phyloP scores from a whole-genome alignment of 2,329 filamentous ascomycete genomes.

The Ophiostoma tasmaniense region DNA sequence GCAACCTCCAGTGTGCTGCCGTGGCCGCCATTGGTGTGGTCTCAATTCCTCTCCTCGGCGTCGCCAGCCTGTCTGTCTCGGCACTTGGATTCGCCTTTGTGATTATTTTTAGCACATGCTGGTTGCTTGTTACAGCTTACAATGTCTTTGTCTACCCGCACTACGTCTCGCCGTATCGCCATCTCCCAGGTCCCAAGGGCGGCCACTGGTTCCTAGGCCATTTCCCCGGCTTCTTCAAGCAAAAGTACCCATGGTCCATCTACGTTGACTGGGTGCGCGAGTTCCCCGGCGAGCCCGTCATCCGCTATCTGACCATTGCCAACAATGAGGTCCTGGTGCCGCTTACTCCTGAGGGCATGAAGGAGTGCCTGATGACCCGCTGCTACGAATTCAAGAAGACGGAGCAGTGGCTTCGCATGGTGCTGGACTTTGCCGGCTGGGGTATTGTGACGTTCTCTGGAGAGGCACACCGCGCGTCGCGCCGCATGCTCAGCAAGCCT shows the following conservation, averaged over 20 bases:
- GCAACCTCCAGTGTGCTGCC: conserved; percentile 6
- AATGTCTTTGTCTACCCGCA: conserved; percentile 35
- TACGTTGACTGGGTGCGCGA: conserved; percentile 17
- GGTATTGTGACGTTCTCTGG: conserved; percentile 15
- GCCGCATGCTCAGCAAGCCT: conserved; percentile 20
- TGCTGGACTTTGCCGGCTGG: conserved; percentile 22
- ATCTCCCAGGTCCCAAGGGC: conserved; percentile 35
- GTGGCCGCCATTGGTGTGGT: not conserved
- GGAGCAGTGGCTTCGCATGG: conserved; percentile 26
- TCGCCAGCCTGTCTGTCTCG: not conserved
- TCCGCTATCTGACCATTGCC: conserved; percentile 31
- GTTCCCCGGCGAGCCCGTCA: conserved; percentile 27
- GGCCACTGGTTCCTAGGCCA: conserved; percentile 19
- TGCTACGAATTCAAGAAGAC: conserved; percentile 29
- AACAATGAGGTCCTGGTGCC: conserved; percentile 33
- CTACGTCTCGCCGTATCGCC: conserved; percentile 35
- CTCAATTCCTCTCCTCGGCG: not conserved
- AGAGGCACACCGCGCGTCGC: conserved; percentile 16
- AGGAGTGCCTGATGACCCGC: conserved; percentile 32
- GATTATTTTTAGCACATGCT: not conserved
- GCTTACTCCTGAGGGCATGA: conserved; percentile 31
- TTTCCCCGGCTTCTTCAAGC: conserved; percentile 12
- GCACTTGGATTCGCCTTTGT: not conserved
- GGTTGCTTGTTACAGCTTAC: conserved; percentile 25
- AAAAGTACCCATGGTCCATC: conserved; percentile 14